Evolutionary conservation across 2,329 filamentous ascomycete genomes (phyloP), one percentile per base, ranked within the genome.

Genomic region (Calonectria multiphialidica): DNA sequence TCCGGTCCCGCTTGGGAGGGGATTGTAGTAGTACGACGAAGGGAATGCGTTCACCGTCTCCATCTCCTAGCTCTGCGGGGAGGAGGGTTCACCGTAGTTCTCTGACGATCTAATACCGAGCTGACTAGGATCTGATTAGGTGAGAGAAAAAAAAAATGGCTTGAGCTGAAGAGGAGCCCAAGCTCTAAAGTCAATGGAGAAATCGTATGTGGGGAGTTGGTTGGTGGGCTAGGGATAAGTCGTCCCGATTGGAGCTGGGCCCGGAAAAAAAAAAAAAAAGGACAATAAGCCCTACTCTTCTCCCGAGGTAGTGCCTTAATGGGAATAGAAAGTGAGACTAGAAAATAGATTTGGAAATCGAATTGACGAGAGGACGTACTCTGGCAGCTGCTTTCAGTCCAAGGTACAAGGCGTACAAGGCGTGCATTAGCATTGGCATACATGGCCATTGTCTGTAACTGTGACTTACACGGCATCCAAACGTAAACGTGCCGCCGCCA

Each of bases 231-330:
- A 21, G 62, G 53, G 63, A n/a, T 35, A 55, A 18, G 47, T 25
- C 30, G 47, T 25, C 30, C 69, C 57, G 69, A 71, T 71, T 71
- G 69, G 69, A 67, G 64, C 30, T 64, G 47, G 64, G 23, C 69
- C 45, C 28, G 23, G 28, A 42, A 66, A 68, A 61, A 44, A 40
- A 33, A 62, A 68, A 61, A 35, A 70, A 49, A 35, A n/a, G n/a
- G 59, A 40, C 18, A 33, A 45, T 45, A 66, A 59, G 40, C 53
- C 62, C 63, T 66, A 42, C 63, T 13, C 16, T 2, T 21, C 18
- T 62, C 23, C 40, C 40, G 37, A 59, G 21, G 53, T 59, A 37
- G 33, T 45, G 40, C 57, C 57, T 62, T 13, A 9, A 57, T 33
- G 16, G 16, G 9, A 15, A 16, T 13, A 23, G 8, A 30, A 44